Conservation (phyloP, 306 rosid species). For the cucumber (Cucumis sativus) region DNA sequence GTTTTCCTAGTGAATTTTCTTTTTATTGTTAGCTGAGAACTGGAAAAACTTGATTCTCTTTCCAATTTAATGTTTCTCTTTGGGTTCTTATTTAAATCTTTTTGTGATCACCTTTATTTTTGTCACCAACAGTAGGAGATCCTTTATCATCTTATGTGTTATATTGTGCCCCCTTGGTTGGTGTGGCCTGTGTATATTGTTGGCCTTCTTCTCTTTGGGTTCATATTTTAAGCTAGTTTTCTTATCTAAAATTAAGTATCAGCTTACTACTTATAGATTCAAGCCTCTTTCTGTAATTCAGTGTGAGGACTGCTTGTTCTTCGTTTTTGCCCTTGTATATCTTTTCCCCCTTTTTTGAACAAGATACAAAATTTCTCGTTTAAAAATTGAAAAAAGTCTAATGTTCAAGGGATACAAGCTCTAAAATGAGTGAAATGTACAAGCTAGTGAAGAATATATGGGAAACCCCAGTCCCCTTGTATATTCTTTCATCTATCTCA, state of each 20-base stretch:
- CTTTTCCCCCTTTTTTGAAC: too few relatives aligned
- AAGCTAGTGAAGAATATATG: too few relatives aligned
- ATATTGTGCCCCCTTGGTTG: background rate
- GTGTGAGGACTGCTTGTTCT: too few relatives aligned
- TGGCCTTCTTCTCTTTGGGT: background rate
- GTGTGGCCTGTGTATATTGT: background rate
- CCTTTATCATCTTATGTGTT: background rate
- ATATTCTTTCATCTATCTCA: too few relatives aligned
- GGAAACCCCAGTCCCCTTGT: too few relatives aligned
- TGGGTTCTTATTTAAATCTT: background rate
- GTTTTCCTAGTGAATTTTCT: background rate
- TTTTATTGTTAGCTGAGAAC: background rate
- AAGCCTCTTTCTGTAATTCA: too few relatives aligned
- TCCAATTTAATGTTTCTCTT: background rate
- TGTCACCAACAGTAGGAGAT: background rate
- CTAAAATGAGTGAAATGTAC: too few relatives aligned
- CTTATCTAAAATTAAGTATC: background rate
- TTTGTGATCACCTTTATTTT: background rate
- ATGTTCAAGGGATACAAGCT: too few relatives aligned
- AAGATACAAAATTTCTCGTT: too few relatives aligned
- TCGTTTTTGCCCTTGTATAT: too few relatives aligned
- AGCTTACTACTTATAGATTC: too few relatives aligned
- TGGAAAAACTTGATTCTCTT: background rate
- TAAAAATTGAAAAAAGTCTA: too few relatives aligned
- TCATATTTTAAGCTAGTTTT: background rate